A percentile compares a stretch with the other conserved stretches of the same genome.
Evolutionary conservation across 192 early-diverging fungal species (phyloP).

Genomic region (Chytriomyces sp.): DNA sequence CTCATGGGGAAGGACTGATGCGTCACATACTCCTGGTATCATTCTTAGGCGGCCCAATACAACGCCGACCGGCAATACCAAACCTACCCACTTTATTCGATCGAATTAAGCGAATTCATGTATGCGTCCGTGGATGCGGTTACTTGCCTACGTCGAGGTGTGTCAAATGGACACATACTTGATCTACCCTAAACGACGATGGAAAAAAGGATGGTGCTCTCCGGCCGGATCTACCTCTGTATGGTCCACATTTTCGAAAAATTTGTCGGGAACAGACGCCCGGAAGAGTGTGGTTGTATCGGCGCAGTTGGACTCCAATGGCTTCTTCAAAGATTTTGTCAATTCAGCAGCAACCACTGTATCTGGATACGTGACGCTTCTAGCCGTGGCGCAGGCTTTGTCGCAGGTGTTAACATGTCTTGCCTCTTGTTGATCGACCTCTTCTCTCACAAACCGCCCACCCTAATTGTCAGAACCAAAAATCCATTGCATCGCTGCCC

Average conservation of each 20-base stretch:
- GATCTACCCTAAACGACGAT: too few relatives aligned
- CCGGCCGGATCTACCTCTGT: conserved; percentile 69
- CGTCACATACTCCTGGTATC: not conserved
- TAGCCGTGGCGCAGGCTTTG: conserved; percentile 73
- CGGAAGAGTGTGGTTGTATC: conserved; percentile 72
- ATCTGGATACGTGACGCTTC: conserved; percentile 63
- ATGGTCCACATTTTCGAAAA: conserved; percentile 65
- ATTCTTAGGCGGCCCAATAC: conserved; percentile 43
- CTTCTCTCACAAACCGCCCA: not conserved
- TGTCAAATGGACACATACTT: too few relatives aligned
- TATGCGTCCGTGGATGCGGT: conserved; percentile 64
- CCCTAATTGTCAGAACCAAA: conserved; percentile 5
- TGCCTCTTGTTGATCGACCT: not conserved
- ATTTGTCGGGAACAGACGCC: conserved; percentile 54
- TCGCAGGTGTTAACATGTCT: conserved; percentile 53
- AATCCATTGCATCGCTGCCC: conserved; percentile 42
- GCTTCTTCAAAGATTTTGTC: conserved; percentile 68
- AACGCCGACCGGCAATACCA: conserved; percentile 53
- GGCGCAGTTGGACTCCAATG: conserved; percentile 63
- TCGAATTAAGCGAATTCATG: conserved; percentile 75
- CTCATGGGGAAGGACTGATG: not conserved
- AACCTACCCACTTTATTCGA: conserved; percentile 65
- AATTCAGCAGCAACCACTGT: conserved; percentile 57
- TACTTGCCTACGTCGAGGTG: conserved; percentile 73
- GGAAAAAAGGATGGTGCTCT: conserved; percentile 57